Evolutionary conservation across 495 filamentous ascomycete species (phyloP), one percentile per base, ranked within the genome.

Genomic region (Daldinia caldariorum): DNA sequence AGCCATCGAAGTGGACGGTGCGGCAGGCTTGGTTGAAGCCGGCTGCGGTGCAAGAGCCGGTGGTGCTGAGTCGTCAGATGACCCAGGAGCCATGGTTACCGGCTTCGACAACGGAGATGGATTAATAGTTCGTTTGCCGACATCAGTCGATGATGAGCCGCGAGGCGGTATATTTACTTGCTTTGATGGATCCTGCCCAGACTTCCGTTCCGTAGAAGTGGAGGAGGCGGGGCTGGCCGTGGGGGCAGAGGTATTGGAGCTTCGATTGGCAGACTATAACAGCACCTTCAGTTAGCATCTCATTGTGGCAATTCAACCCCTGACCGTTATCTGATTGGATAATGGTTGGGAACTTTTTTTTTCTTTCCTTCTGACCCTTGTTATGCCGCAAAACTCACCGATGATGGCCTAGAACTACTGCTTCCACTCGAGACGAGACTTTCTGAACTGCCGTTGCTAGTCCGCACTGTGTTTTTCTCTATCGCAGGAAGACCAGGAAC

Each of bases 101-200:
- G 94, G 93, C 78, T 93, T 90, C 0, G 95, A 97, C 37, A 97
- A 85, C 29, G 95, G 94, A 35, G 96, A 97, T 1, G 94, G 92
- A 75, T 87, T 92, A 71, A 81, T 84, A 43, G 87, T 77, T 76
- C 92, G 89, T 79, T 93, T 92, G 58, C 87, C 82, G 68, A 78
- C 83, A 80, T 96, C 92, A 76, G 88, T 79, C 59, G 92, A 92
- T 61, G 92, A 92, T 20, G 89, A 89, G 63, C 83, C 88, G 75
- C 90, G 83, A 51, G 90, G 85, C 50, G 89, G 89, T 63, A 92
- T 86, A 70, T 83, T 89, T 67, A 91, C 84, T 56, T 80, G 78
- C 72, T 85, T 88, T 32, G 85, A 78, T 77, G 88, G 83, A 73
- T 89, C 84, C 74, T 77, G 83, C 79, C 54, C 78, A 66, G 77